phyloP scores from a whole-genome alignment of 2,329 filamentous ascomycete species.

The Paracorniculantispora psalliotae region DNA sequence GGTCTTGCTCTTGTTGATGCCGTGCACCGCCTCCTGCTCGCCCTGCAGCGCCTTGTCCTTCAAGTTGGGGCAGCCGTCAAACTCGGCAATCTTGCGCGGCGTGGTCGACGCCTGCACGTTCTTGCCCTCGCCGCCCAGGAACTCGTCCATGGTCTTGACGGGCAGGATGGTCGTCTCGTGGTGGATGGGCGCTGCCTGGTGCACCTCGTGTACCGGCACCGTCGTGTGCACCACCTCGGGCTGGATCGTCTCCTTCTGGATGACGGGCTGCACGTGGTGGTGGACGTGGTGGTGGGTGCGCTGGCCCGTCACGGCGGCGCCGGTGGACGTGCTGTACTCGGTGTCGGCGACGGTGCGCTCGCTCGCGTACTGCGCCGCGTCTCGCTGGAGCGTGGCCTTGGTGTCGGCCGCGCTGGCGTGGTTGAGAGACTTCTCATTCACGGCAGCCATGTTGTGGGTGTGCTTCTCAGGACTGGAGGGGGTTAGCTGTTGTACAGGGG shows the following conservation, averaged over 20 bases:
- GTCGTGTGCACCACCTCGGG: conserved; percentile 67
- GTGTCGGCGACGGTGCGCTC: conserved; percentile 26
- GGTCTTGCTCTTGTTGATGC: not conserved
- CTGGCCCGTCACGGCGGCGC: conserved; percentile 25
- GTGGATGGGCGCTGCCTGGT: conserved; percentile 62
- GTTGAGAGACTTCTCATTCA: conserved; percentile 57
- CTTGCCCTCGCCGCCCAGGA: conserved; percentile 40
- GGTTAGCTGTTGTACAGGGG: not conserved
- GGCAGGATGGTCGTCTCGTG: conserved; percentile 62
- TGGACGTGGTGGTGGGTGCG: conserved; percentile 47
- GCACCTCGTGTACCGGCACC: conserved; percentile 65
- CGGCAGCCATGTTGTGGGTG: conserved; percentile 50
- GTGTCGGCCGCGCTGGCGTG: conserved; percentile 52
- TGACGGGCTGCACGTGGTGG: conserved; percentile 64
- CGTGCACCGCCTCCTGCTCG: conserved; percentile 6
- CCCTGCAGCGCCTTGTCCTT: conserved; percentile 11
- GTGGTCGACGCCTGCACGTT: conserved; percentile 47
- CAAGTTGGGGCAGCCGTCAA: conserved; percentile 54
- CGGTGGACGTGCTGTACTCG: conserved; percentile 22
- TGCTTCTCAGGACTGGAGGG: conserved; percentile 53
- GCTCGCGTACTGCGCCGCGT: conserved; percentile 36
- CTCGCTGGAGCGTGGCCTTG: conserved; percentile 42
- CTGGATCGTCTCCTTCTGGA: conserved; percentile 65
- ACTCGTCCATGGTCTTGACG: conserved; percentile 60
- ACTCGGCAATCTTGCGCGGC: conserved; percentile 50